Base-by-base conservation (phyloP, 371 early-diverging fungal genomes). In the Mucor racemosus region DNA sequence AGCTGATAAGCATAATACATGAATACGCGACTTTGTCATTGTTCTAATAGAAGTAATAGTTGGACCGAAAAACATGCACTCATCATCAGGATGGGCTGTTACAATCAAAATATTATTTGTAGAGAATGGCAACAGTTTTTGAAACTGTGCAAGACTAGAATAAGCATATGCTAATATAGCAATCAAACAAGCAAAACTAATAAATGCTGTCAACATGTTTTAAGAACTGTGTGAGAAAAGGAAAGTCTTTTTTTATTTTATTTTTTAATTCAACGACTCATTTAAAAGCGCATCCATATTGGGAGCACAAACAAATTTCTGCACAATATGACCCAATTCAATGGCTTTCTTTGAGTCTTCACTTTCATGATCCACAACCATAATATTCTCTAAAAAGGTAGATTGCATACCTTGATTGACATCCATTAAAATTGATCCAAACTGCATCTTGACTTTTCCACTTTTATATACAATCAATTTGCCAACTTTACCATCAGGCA, bases 11-110 rank as follows among this genome's bases (percentile, higher is more conserved):
- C 97, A 98, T 39, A 97, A 79, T 4, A 95, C 80, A 48, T 85
- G 84, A 15, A 96, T 75, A 8, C 83, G 80, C 11, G 77, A 70
- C 64, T 80, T 79, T n/a, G 76, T 67, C 5, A 60, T 35, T 1
- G 71, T 39, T 21, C 76, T 69, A 5, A 81, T 67, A 44, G 81
- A 55, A 21, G 78, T 70, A 31, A 95, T 76, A 11, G 95, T 90
- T 0, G 99, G 99, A 11, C 93, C 90, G 85, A 99, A 99, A 78
- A 99, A 99, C 98, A 99, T 97, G 79, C 95, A 95, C 75, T 99
- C 99, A 82, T 99, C 99, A 82, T 99, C 99, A 1, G 99, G 99
- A 81, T 99, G 99, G 26, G 99, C 99, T 17, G 91, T 95, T 35
- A 98, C 82, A 26, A 99, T 75, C 14, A 96, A 75, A 7, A 94